A percentile compares a stretch with the other conserved stretches of the same genome.
These are phyloP conservation scores for Astrothelium subdiscretum DNA, from an alignment of 495 filamentous ascomycete species.

Conservation along the genomic window DNA sequence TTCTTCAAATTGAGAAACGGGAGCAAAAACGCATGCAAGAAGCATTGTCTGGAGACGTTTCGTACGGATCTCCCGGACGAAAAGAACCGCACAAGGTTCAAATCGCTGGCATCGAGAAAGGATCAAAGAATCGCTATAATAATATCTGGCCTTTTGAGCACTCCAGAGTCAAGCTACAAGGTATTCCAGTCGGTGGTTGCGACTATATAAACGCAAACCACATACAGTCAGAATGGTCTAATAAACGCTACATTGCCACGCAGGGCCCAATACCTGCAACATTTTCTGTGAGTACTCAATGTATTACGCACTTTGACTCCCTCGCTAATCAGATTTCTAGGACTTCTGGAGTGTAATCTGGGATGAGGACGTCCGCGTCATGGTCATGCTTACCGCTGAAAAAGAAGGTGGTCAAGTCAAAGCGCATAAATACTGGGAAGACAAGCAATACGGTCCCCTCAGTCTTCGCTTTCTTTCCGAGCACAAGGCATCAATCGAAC, in stretches of 20 bases:
- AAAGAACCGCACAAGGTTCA: conserved; percentile 31
- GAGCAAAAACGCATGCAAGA: conserved; percentile 88
- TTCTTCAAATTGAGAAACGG: conserved; percentile 67
- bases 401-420: conserved; percentile 88
- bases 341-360: conserved; percentile 97
- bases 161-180: conserved; percentile 68
- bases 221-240: conserved; percentile 60
- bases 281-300: conserved; percentile 56
- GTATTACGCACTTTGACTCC: not conserved
- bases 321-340: conserved; percentile 43
- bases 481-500: conserved; percentile 63
- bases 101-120: conserved; percentile 89
- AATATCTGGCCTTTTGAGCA: conserved; percentile 97
- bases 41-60: conserved; percentile 57
- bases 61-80: conserved; percentile 33
- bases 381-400: conserved; percentile 96
- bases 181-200: conserved; percentile 57
- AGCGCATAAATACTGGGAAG: conserved; percentile 85
- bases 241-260: conserved; percentile 88
- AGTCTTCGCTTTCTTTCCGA: conserved; percentile 69
- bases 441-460: conserved; percentile 68
- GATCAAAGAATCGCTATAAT: conserved; percentile 91
- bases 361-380: conserved; percentile 88
- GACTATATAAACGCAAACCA: conserved; percentile 96
- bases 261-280: conserved; percentile 90